Evolutionary conservation across 2,329 filamentous ascomycete species (phyloP).

Genomic region (Penicillium sp.): DNA sequence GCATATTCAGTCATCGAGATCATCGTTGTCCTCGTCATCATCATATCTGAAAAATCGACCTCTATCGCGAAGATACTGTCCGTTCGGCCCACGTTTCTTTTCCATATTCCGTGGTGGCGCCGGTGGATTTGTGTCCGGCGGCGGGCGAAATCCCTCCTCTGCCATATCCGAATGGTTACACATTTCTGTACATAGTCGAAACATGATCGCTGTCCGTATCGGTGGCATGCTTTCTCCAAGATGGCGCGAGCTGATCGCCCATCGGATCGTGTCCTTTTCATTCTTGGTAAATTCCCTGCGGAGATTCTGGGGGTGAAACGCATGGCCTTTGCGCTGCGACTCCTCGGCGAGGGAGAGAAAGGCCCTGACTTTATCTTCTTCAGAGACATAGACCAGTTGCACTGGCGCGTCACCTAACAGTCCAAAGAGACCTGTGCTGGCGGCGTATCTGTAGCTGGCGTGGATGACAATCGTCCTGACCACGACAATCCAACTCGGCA

Average conservation of each 20-base stretch:
- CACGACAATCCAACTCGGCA: conserved; percentile 2
- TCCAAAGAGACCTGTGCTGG: conserved; percentile 12
- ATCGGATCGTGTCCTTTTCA: background rate
- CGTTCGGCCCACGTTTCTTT: background rate
- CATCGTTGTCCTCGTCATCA: background rate
- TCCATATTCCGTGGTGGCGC: background rate
- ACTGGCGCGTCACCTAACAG: conserved; percentile 10
- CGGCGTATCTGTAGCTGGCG: background rate
- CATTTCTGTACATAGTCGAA: conserved; percentile 6
- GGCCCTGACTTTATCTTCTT: conserved; percentile 2
- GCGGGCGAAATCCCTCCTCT: conserved; percentile 1
- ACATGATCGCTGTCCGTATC: conserved; percentile 10
- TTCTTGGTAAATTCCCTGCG: background rate
- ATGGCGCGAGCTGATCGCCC: background rate
- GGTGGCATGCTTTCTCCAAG: background rate
- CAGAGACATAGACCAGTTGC: conserved; percentile 8
- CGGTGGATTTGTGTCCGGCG: background rate
- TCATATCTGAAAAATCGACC: background rate
- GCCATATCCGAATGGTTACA: background rate
- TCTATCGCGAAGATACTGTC: background rate
- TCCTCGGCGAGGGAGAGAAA: conserved; percentile 5
- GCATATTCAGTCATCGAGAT: too few species aligned
- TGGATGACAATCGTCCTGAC: conserved; percentile 7
- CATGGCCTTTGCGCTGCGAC: conserved; percentile 10
- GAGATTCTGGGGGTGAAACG: conserved; percentile 2